phyloP scores from a whole-genome alignment of 257 asterid genomes.

The Salvia splendens region DNA sequence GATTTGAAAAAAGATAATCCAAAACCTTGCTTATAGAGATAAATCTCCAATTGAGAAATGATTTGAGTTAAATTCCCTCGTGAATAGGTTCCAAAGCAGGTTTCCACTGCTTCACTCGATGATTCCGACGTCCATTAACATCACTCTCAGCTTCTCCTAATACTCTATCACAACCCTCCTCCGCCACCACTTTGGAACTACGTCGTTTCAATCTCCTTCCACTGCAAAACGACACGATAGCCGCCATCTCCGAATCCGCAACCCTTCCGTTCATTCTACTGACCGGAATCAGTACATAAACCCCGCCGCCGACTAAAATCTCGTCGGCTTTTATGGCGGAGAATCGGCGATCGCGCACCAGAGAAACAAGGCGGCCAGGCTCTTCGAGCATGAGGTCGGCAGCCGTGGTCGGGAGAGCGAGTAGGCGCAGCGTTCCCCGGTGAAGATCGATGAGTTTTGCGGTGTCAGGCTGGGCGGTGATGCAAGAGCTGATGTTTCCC shows the following conservation, averaged over 20 bases:
- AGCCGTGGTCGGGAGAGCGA: slow-evolving; percentile 41
- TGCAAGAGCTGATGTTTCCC: slow-evolving; percentile 42
- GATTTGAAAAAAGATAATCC: too few relatives aligned
- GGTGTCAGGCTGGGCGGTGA: slow-evolving; percentile 23
- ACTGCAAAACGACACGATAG: slow-evolving; percentile 27
- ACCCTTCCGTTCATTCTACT: slow-evolving; percentile 35
- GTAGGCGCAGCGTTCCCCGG: slow-evolving; percentile 28
- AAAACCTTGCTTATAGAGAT: too few relatives aligned
- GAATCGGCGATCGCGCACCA: slow-evolving; percentile 25
- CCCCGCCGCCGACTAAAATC: slow-evolving; percentile 22
- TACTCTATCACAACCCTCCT: not conserved
- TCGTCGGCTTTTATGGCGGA: slow-evolving; percentile 52
- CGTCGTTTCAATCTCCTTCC: slow-evolving; percentile 34
- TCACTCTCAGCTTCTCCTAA: not conserved
- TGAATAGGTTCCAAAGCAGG: slow-evolving; percentile 48
- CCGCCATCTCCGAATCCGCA: slow-evolving; percentile 44
- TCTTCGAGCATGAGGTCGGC: slow-evolving; percentile 50
- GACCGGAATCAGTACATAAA: slow-evolving; percentile 41
- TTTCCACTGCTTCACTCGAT: slow-evolving; percentile 35
- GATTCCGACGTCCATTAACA: too few relatives aligned
- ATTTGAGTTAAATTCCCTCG: slow-evolving; percentile 23
- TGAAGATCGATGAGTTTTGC: slow-evolving; percentile 42
- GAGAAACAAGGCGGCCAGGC: slow-evolving; percentile 40
- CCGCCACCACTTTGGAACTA: slow-evolving; percentile 42
- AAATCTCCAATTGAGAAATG: too few relatives aligned